Base-by-base conservation (phyloP, 2,329 filamentous ascomycete species). In the Alternaria novae-zelandiae region DNA sequence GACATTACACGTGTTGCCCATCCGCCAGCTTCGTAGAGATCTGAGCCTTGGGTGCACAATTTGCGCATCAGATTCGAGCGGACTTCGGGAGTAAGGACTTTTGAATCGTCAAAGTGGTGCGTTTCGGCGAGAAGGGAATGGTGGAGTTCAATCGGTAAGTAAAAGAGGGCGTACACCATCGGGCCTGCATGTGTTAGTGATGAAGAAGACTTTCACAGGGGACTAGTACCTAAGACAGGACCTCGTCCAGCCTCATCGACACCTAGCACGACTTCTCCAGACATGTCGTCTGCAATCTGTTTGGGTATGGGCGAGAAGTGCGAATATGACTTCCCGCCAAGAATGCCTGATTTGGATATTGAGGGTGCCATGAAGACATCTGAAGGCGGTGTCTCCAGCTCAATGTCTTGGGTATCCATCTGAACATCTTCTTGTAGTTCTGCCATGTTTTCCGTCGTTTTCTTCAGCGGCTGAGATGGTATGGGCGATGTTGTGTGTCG, bases 231-330 rank as follows among this genome's bases (percentile, higher is more conserved):
- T 12, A 98, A 87, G n/a, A 97, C 95, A 23, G 95, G 95, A 2
- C 95, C 95, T 74, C 95, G 89, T 49, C 95, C 95, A 70, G 95
- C 95, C 84, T 98, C 95, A 79, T 98, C 95, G 54, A 98, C 91
- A 66, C 95, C 95, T 21, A 98, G 86, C 20, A 91, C 90, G 80
- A 92, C 96, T 75, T 89, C 86, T 60, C 84, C 86, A 17, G 75
- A 74, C 78, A 82, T 80, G 68, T 84, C 80, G 8, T 79, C 69
- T 20, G 73, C 65, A 17, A 85, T 74, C 15, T 74, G 71, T 44
- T 73, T 60, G 5, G 84, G 83, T 15, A 85, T 79, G 2, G 80
- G 72, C 11, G 83, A 84, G 60, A 81, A 83, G 65, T 85, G 80
- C 10, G 83, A 82, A 66, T 86, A 85, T 55, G 83, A 84, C 47